These are phyloP conservation scores for Trichoderma guizhouense DNA, from an alignment of 2,329 filamentous ascomycete genomes.

Conservation along the genomic window DNA sequence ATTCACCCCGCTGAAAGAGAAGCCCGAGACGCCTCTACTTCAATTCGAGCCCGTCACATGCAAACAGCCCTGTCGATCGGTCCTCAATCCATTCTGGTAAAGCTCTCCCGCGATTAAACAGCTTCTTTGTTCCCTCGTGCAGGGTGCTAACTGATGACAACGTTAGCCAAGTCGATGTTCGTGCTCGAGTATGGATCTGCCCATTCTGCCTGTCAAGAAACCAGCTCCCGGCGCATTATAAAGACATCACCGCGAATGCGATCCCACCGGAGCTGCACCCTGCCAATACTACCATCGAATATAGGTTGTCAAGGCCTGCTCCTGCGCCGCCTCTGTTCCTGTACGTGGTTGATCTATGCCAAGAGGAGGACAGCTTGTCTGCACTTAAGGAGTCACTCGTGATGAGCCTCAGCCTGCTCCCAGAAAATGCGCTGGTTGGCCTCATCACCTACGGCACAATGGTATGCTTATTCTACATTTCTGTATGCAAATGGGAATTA, in stretches of 20 bases:
- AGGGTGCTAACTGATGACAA: neutral
- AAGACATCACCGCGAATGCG: slow-evolving; percentile 79
- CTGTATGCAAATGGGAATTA: slow-evolving; percentile 15
- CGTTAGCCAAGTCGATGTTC: slow-evolving; percentile 73
- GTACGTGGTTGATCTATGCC: slow-evolving; percentile 84
- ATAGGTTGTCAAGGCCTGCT: slow-evolving; percentile 75
- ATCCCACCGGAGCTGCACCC: slow-evolving; percentile 82
- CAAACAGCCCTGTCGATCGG: slow-evolving; percentile 92
- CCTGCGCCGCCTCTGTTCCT: slow-evolving; percentile 83
- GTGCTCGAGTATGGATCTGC: slow-evolving; percentile 82
- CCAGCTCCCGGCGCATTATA: slow-evolving; percentile 79
- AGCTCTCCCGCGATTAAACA: slow-evolving; percentile 26
- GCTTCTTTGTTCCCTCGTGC: neutral
- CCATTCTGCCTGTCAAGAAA: slow-evolving; percentile 85
- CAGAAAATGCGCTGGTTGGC: slow-evolving; percentile 77
- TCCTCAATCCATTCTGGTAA: slow-evolving; percentile 96
- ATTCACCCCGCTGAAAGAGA: slow-evolving; percentile 95
- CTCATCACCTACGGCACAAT: slow-evolving; percentile 90
- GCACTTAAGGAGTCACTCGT: slow-evolving; percentile 83
- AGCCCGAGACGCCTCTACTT: slow-evolving; percentile 80
- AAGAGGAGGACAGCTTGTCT: slow-evolving; percentile 81
- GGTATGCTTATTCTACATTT: slow-evolving; percentile 47
- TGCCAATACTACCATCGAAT: slow-evolving; percentile 85
- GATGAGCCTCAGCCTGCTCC: slow-evolving; percentile 78
- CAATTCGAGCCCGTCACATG: slow-evolving; percentile 97